Evolutionary conservation across 73 alveolate species (phyloP), one percentile per base, ranked within the genome.

Genomic region (Paramecium bursaria): DNA sequence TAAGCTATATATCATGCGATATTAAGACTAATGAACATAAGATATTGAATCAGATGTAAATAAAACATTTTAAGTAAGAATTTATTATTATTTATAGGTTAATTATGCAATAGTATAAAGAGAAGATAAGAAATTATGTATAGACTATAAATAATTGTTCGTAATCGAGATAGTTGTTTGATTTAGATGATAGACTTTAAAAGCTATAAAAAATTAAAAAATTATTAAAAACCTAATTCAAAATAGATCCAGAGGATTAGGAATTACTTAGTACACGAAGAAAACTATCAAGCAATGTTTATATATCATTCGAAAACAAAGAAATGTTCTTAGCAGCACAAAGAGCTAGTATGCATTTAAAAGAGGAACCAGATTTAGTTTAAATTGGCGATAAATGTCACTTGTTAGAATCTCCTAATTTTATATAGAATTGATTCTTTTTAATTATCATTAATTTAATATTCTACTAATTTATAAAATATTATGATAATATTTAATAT

Each of bases 331-430:
- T 67, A 35, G 82, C 82, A 3, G 82, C 82, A 35, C 33, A 67
- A 39, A 57, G 23, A 9, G 22, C 27, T 42, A 67, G 82, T 67
- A 67, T 67, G 9, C 53, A 67, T 39, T 53, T 47, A 6, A 67
- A 67, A 35, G 82, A 67, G 15, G 82, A 67, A 14, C 82, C 82
- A 39, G 82, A 67, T 33, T 67, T 67, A 35, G 82, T 67, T 39
- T 47, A 67, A 67, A 67, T 67, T 4, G 82, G 35, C 22, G 82
- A 67, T 42, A 67, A 67, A n/a, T 31, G 82, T 67, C 82, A 67
- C 50, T 19, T 67, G 21, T 47, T 67, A 30, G 82, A 67, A 67
- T 67, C 82, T 42, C 82, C 82, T 15, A 67, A 67, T 67, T 67
- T 67, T 42, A 67, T 67, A 11, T 19, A 67, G 39, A 67, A 67